Base-by-base conservation (phyloP, 768 basidiomycete genomes). In the Suillus paluster region DNA sequence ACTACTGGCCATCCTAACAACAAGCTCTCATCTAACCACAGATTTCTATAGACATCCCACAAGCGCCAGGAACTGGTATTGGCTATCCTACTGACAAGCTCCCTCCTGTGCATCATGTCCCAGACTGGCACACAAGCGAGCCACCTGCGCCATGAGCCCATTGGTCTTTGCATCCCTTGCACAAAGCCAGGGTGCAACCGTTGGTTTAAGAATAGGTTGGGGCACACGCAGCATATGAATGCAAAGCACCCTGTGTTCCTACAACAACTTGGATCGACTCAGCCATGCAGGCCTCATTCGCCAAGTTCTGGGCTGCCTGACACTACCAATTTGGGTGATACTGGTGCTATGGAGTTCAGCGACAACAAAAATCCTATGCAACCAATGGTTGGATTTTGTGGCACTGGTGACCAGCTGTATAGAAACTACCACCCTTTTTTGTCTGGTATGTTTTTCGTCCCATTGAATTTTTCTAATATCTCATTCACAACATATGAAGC, bases 391-490 rank as follows among this genome's bases (percentile, higher is more conserved):
- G 19, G 21, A 10, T 65, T 52, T 39, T 50, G 30, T 36, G 54
- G 64, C 17, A 30, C 57, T 19, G 53, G 45, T 5, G 8, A 59
- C 49, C 39, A 30, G 25, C 41, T 59, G 9, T 64, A 62, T 10
- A 25, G 42, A 5, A 34, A 39, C 15, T 64, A 64, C 12, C 61
- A 64, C 19, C 41, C 50, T 1, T 36, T 58, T 33, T 39, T 64
- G 19, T 62, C 25, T 44, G 57, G 60, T 59, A 56, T 4, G 45
- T 30, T 21, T 25, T 33, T 34, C 6, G 30, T 53, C 34, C 23
- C 11, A 21, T 45, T 45, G 4, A 45, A 23, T 21, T 27, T 33
- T 41, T 41, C 25, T 67, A 39, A 12, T 41, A 27, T 41, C 12
- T 34, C 12, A 25, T 15, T 46, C 2, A 6, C 6, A 1, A 46